These are phyloP conservation scores for Candida ficus DNA, from an alignment of 805 yeast species.

Conservation along the genomic window DNA sequence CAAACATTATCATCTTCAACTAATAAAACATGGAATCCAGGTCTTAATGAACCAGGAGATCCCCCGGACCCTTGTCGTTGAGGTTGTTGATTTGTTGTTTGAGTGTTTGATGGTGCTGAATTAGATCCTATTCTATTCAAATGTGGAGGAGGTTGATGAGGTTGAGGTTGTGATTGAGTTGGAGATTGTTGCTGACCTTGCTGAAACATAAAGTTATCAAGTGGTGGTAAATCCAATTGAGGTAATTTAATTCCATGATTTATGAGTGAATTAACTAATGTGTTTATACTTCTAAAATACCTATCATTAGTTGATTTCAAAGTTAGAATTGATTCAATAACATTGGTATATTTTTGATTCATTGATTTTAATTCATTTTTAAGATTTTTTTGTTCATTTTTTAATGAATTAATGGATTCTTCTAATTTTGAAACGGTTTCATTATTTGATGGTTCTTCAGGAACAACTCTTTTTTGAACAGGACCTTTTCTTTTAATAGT, in stretches of 20 bases:
- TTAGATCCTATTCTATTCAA: not conserved
- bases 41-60: conserved; percentile 20
- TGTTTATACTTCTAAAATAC: conserved; percentile 45
- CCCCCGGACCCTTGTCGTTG: conserved; percentile 2
- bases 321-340: conserved; percentile 55
- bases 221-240: conserved; percentile 47
- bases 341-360: conserved; percentile 56
- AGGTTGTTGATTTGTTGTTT: conserved; percentile 1
- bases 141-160: conserved; percentile 2
- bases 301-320: conserved; percentile 55
- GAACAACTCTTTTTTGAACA: conserved; percentile 38
- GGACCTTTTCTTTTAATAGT: conserved; percentile 84
- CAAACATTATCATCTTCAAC: conserved; percentile 84
- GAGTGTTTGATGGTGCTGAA: not conserved
- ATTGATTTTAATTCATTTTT: conserved; percentile 35
- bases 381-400: conserved; percentile 30
- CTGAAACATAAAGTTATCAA: conserved; percentile 10
- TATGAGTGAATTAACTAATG: conserved; percentile 42
- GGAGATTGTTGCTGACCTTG: conserved; percentile 9
- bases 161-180: conserved; percentile 8
- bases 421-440: conserved; percentile 18
- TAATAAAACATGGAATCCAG: conserved; percentile 62
- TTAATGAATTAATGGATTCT: conserved; percentile 11
- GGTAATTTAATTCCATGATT: conserved; percentile 69
- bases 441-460: conserved; percentile 16